Evolutionary conservation across 192 early-diverging fungal species (phyloP).

Genomic region (Coemansia sp.): DNA sequence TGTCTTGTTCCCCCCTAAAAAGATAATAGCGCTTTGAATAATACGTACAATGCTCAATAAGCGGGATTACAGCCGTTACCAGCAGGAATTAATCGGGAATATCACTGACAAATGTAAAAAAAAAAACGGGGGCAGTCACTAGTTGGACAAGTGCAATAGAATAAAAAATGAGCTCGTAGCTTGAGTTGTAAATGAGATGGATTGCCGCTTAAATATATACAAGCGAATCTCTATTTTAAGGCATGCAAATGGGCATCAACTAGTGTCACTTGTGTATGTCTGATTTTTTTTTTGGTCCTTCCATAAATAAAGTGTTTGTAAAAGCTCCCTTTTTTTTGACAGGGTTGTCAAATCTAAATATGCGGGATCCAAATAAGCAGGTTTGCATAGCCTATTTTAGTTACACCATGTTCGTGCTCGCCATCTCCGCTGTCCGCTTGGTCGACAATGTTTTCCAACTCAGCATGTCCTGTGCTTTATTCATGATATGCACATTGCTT

Average conservation of each 20-base stretch:
- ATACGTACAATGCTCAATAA: slow-evolving; percentile 2
- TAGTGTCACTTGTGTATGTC: slow-evolving; percentile 5
- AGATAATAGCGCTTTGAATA: too few species aligned
- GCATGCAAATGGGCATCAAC: not conserved
- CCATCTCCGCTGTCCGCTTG: too few species aligned
- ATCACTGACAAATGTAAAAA: slow-evolving; percentile 2
- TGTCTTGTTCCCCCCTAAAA: too few species aligned
- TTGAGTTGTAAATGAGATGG: not conserved
- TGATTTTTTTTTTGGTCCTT: not conserved
- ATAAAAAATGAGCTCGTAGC: not conserved
- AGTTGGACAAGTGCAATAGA: not conserved
- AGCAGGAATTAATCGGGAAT: not conserved
- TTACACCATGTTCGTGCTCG: too few species aligned
- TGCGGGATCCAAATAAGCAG: too few species aligned
- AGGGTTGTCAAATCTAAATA: too few species aligned
- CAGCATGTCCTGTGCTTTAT: too few species aligned
- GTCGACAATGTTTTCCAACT: too few species aligned
- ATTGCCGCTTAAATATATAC: not conserved
- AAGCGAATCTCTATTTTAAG: not conserved
- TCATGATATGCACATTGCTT: too few species aligned
- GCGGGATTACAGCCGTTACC: too few species aligned
- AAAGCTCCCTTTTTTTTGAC: too few species aligned
- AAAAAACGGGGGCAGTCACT: not conserved
- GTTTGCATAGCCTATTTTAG: too few species aligned
- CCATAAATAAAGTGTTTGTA: not conserved